These are phyloP conservation scores for Termitomyces sp. DNA, from an alignment of 768 basidiomycete species.

Conservation along the genomic window DNA sequence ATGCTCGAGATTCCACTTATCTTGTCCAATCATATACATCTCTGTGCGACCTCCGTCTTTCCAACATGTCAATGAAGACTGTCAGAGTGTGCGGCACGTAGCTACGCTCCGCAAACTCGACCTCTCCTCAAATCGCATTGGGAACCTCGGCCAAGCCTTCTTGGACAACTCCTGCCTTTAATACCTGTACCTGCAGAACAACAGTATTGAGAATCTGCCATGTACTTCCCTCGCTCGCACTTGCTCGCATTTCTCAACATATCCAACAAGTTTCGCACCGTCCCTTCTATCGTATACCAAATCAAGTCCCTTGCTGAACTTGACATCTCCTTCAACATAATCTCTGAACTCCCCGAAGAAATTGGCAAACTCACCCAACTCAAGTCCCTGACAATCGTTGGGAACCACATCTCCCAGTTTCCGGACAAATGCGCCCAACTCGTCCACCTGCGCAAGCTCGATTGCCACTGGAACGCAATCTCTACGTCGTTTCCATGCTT, in stretches of 20 bases:
- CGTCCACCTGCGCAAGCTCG: constrained; percentile 59
- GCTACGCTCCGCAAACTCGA: constrained; percentile 73
- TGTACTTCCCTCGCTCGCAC: constrained; percentile 74
- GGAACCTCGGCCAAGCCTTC: constrained; percentile 80
- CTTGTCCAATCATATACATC: constrained; percentile 86
- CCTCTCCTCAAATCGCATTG: constrained; percentile 87
- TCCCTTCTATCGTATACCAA: constrained; percentile 72
- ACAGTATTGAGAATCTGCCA: constrained; percentile 82
- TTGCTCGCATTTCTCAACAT: constrained; percentile 78
- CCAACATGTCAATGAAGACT: constrained; percentile 91
- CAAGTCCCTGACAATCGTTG: constrained; percentile 74
- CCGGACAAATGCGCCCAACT: constrained; percentile 57
- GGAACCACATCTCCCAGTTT: constrained; percentile 73
- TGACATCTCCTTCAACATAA: constrained; percentile 92
- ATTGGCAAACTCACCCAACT: constrained; percentile 67
- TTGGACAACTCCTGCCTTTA: constrained; percentile 72
- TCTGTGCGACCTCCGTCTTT: constrained; percentile 80
- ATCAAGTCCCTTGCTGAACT: constrained; percentile 75
- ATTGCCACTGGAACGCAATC: constrained; percentile 85
- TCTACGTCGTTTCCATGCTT: constrained; percentile 61
- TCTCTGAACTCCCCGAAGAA: constrained; percentile 74
- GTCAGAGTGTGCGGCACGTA: constrained; percentile 76
- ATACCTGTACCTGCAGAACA: constrained; percentile 79
- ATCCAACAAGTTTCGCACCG: constrained; percentile 80
- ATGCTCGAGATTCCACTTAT: constrained; percentile 93